Evolutionary conservation across 352 stramenopile species (phyloP), one percentile per base, ranked within the genome.

Genomic region (Peronospora farinosa): DNA sequence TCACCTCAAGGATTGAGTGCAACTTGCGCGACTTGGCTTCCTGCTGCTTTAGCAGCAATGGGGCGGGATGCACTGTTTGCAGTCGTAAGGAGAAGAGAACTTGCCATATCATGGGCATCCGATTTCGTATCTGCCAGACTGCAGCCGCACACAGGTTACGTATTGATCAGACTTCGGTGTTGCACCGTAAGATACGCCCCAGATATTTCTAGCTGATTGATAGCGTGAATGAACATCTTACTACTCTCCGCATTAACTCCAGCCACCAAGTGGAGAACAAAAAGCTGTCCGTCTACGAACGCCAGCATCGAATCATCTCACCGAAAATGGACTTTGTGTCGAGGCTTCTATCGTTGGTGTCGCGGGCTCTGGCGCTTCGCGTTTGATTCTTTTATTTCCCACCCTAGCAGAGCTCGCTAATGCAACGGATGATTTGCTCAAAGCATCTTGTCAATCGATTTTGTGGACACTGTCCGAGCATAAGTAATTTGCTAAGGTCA

Each of bases 11-110:
- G 38, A 21, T 21, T 54, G 13, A 53, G 7, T 19, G 44, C 10
- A 60, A 42, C 16, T 35, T 57, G 11, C 35, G 28, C 6, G 7
- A 52, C 35, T 51, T 44, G 40, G 48, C 17, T 54, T 35, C 35
- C 35, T n/a, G 27, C 39, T 35, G 30, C 10, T 52, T 12, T 19
- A 48, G 13, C 4, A 17, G 17, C 13, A 21, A 39, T 48, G 23
- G 23, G 21, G 27, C 44, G 40, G 15, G 0, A 36, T 7, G 10
- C 28, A 12, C 4, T 49, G 17, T 32, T 51, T n/a, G 25, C 25
- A 23, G n/a, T 51, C 27, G 40, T 3, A 27, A 51, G 19, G 17
- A 47, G 17, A 42, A 31, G 6, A 21, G 11, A 35, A 30, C 5
- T 7, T 49, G 41, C 6, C 31, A 47, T 13, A 47, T 58, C 16